Base-by-base conservation (phyloP, 352 stramenopile species). In the Salisapilia sapeloensis region DNA sequence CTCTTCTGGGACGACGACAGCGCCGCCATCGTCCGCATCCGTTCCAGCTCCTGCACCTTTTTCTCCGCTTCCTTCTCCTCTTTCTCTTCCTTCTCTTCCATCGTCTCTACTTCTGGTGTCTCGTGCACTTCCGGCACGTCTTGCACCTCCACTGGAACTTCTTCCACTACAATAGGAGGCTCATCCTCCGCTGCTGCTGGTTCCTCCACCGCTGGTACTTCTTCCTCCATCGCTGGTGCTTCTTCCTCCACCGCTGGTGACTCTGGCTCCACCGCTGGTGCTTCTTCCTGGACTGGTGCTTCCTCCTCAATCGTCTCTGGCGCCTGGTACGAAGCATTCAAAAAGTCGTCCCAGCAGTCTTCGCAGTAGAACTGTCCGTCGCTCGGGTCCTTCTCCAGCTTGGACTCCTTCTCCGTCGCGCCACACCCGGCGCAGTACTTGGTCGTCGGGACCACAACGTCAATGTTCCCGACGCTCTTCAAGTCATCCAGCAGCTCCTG, bases 301-400 rank as follows among this genome's bases (percentile, higher is more conserved):
- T 31, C 37, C n/a, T n/a, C n/a, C n/a, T n/a, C n/a, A n/a, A n/a
- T n/a, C n/a, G n/a, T n/a, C n/a, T n/a, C n/a, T n/a, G 13, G 49
- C 51, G 2, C 59, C 63, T 39, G 58, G 56, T 13, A 54, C 23
- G 27, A n/a, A n/a, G n/a, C n/a, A n/a, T 57, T 76, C 20, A 83
- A 53, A 35, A 83, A 91, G 30, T 86, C 81, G 25, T 85, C 71
- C 72, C 71, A 91, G 33, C 75, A 91, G 42, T 83, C 75, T 37
- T 80, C 82, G 55, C 75, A 91, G 46, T 91, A 91, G 44, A 77
- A 83, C 31, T 86, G 59, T 0, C 70, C 71, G 29, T 91, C 71
- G 21, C 79, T 69, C n/a, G n/a, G n/a, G 42, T 91, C 75, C 29
- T 82, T 58, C 26, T 84, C 65, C 8, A 86, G 53, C 50, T 72